Percentiles rank a stretch among this genome's conserved stretches.
Conservation (phyloP, 345 rosid species). For the Populus deltoides region DNA sequence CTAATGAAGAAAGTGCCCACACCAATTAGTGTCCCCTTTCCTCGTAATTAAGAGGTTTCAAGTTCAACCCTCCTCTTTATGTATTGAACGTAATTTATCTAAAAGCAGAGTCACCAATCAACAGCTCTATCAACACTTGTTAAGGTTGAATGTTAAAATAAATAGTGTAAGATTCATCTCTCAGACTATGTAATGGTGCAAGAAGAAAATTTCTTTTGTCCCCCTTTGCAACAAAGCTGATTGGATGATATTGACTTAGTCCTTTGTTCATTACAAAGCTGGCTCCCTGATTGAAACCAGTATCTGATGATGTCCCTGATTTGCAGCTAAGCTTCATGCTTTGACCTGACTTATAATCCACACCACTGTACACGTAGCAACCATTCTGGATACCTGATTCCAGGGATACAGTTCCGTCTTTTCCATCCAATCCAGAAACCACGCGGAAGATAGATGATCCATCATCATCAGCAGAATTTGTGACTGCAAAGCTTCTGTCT, state of each 20-base stretch:
- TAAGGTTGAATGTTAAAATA: slow-evolving; percentile 61
- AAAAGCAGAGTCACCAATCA: background rate
- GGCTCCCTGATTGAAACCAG: slow-evolving; percentile 38
- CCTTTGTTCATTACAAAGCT: slow-evolving; percentile 60
- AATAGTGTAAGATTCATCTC: slow-evolving; percentile 76
- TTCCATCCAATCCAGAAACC: slow-evolving; percentile 67
- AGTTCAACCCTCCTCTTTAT: no score
- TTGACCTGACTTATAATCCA: slow-evolving; percentile 28
- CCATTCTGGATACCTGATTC: slow-evolving; percentile 46
- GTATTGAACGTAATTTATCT: no score
- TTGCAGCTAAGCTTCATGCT: slow-evolving; percentile 51
- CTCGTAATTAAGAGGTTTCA: no score
- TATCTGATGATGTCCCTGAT: slow-evolving; percentile 20
- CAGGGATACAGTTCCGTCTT: slow-evolving; percentile 50
- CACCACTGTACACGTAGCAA: slow-evolving; percentile 57
- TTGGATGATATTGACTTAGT: slow-evolving; percentile 54
- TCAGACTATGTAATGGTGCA: slow-evolving; percentile 62
- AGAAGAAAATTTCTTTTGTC: slow-evolving; percentile 57
- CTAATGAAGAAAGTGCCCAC: no score
- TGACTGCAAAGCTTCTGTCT: slow-evolving; percentile 34
- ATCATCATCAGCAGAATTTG: slow-evolving; percentile 23
- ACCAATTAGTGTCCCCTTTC: no score
- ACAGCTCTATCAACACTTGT: background rate
- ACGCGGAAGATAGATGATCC: slow-evolving; percentile 46
- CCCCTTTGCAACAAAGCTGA: slow-evolving; percentile 79